Percentiles rank a stretch among this genome's conserved stretches.
Evolutionary conservation across 805 yeast genomes (phyloP).

Genomic region (Starmera caribaea): DNA sequence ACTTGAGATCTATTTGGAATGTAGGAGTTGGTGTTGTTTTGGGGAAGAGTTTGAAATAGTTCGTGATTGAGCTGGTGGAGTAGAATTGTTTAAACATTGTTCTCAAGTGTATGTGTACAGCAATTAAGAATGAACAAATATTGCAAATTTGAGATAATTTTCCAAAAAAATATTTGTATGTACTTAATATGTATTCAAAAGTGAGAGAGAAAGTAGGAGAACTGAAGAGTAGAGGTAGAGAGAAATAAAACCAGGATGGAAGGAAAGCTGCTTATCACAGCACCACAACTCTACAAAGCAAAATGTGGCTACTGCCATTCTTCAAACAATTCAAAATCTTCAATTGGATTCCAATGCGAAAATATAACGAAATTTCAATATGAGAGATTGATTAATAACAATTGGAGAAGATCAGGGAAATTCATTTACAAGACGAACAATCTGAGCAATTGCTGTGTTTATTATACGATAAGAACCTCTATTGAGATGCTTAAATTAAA

Average conservation of each 20-base stretch:
- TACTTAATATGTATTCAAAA: too few relatives aligned
- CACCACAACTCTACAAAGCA: constrained; percentile 32
- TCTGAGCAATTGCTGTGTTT: constrained; percentile 66
- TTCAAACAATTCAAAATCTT: constrained; percentile 4
- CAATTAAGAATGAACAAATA: too few relatives aligned
- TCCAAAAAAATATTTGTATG: too few relatives aligned
- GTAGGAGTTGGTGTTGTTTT: constrained; percentile 59
- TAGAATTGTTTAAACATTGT: constrained; percentile 5
- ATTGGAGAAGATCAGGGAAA: constrained; percentile 72
- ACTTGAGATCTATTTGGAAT: constrained; percentile 45
- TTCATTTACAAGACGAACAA: constrained; percentile 61
- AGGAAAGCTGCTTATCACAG: constrained; percentile 26
- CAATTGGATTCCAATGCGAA: constrained; percentile 31
- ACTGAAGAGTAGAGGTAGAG: too few relatives aligned
- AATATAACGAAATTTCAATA: constrained; percentile 44
- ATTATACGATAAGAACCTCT: constrained; percentile 66
- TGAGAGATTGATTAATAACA: constrained; percentile 57
- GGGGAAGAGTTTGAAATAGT: constrained; percentile 64
- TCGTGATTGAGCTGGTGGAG: constrained; percentile 7
- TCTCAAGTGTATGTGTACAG: too few relatives aligned
- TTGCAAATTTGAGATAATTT: too few relatives aligned
- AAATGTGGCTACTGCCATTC: constrained; percentile 67
- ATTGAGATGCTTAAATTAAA: constrained; percentile 33
- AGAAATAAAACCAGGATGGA: too few relatives aligned
- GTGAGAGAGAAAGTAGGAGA: too few relatives aligned